These are phyloP conservation scores for Didymella keratinophila DNA, from an alignment of 2,329 filamentous ascomycete species.

Conservation along the genomic window DNA sequence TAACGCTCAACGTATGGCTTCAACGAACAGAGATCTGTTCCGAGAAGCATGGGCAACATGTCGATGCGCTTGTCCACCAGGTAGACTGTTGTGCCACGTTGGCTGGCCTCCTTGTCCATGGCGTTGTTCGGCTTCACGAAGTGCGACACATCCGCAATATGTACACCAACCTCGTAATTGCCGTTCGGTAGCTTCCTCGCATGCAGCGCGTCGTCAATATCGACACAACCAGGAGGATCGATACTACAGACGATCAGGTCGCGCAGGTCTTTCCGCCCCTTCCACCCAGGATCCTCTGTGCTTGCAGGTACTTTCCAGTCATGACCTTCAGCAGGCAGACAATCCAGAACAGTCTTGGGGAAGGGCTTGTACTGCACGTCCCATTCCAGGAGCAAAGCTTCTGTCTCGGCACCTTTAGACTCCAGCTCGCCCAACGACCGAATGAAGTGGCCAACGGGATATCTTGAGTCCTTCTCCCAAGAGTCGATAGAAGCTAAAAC, in stretches of 20 bases:
- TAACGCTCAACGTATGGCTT: conserved; percentile 94
- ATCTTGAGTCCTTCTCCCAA: conserved; percentile 92
- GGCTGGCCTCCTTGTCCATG: conserved; percentile 94
- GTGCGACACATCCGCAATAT: conserved; percentile 99
- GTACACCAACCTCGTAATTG: conserved; percentile 94
- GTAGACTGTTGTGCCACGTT: conserved; percentile 95
- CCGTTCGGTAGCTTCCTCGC: conserved; percentile 85
- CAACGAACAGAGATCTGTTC: conserved; percentile 93
- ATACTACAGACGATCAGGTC: conserved; percentile 94
- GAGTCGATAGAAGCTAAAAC: conserved; percentile 92
- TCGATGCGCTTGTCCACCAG: conserved; percentile 99
- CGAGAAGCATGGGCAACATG: conserved; percentile 96
- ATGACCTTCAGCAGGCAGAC: conserved; percentile 88
- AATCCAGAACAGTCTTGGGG: conserved; percentile 93
- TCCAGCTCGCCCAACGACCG: conserved; percentile 92
- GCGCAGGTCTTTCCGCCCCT: conserved; percentile 81
- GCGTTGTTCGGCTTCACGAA: conserved; percentile 97
- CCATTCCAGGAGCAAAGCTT: conserved; percentile 91
- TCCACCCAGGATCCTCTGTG: conserved; percentile 85
- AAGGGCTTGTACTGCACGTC: conserved; percentile 98
- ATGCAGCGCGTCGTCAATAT: conserved; percentile 97
- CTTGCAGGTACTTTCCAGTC: conserved; percentile 90
- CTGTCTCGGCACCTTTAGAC: conserved; percentile 96
- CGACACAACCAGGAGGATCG: conserved; percentile 92
- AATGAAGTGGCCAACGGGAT: conserved; percentile 92